Percentiles rank a stretch among this genome's conserved stretches.
Conservation (phyloP, 495 filamentous ascomycete species). For the Penicillium angulare region DNA sequence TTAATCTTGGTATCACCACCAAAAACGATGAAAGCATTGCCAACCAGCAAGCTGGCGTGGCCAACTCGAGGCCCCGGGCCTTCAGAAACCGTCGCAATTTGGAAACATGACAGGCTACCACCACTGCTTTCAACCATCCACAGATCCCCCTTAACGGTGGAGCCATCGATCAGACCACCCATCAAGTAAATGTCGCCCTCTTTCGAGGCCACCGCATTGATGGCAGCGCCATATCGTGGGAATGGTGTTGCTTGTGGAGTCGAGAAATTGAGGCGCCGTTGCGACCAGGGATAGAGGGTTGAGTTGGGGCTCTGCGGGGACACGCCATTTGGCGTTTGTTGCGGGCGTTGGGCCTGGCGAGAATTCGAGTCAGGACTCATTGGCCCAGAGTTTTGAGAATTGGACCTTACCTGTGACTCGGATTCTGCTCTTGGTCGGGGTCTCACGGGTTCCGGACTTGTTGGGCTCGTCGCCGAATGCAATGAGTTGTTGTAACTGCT, state of each 20-base stretch:
- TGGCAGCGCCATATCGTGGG: conserved; percentile 94
- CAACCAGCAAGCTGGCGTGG: conserved; percentile 90
- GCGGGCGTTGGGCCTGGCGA: conserved; percentile 26
- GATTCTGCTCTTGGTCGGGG: conserved; percentile 51
- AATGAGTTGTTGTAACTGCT: conserved; percentile 65
- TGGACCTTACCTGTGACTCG: conserved; percentile 45
- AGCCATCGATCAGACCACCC: conserved; percentile 92
- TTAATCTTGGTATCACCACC: conserved; percentile 98
- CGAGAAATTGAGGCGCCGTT: conserved; percentile 81
- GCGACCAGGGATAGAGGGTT: conserved; percentile 93
- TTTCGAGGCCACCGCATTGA: conserved; percentile 88
- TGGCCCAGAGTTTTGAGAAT: background rate
- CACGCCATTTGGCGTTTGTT: conserved; percentile 32
- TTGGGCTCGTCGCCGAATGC: conserved; percentile 50
- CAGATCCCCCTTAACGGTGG: conserved; percentile 92
- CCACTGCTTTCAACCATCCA: conserved; percentile 94
- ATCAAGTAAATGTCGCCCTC: conserved; percentile 98
- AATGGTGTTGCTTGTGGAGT: conserved; percentile 84
- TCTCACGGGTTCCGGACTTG: conserved; percentile 52
- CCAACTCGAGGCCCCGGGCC: conserved; percentile 95
- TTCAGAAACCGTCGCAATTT: conserved; percentile 85
- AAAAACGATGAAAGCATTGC: conserved; percentile 99
- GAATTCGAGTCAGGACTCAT: background rate
- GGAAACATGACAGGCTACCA: conserved; percentile 84
- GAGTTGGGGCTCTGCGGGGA: conserved; percentile 46